Evolutionary conservation across 2,329 filamentous ascomycete genomes (phyloP), one percentile per base, ranked within the genome.

Genomic region (Talaromyces sp.): DNA sequence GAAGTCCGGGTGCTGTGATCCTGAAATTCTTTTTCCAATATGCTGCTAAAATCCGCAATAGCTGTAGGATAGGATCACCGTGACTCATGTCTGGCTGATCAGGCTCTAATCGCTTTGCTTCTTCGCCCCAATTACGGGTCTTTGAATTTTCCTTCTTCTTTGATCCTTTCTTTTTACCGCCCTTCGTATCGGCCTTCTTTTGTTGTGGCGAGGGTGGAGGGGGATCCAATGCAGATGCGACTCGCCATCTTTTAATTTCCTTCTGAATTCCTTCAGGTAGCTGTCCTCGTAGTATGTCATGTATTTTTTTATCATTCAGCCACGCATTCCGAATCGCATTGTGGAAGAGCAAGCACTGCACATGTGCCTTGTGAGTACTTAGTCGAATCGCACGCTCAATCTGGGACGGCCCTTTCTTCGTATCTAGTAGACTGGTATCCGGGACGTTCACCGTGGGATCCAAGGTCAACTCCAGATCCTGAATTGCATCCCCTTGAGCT

Each of bases 21-120:
- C 82, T 85, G 76, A 96, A 99, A 39, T 88, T 84, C 71, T 93
- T 90, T 74, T 89, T 93, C 95, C 95, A 99, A 83, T 92, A 97
- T 1, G 88, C 85, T 10, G 89, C 83, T n/a, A 99, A 79, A 3
- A 87, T 83, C 71, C 90, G 90, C 72, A 98, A 82, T 3, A 98
- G 81, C 24, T 88, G 83, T 62, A 94, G 85, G 5, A 96, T 78
- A 0, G 93, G 93, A 75, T 97, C 93, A 0, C 92, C 92, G 48
- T 88, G 85, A 74, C 91, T 95, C 81, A 94, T 85, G 71, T 97
- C 90, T 3, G 90, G 85, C 31, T 84, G 83, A 0, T 89, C 90
- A 24, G 85, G 84, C 70, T 94, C 91, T 1, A 92, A 77, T 48
- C 85, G 85, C 64, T 88, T 84, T 0, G 92, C 90, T 6, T 85